Base-by-base conservation (phyloP, 176 grass and related monocot species). In the Poa annua region DNA sequence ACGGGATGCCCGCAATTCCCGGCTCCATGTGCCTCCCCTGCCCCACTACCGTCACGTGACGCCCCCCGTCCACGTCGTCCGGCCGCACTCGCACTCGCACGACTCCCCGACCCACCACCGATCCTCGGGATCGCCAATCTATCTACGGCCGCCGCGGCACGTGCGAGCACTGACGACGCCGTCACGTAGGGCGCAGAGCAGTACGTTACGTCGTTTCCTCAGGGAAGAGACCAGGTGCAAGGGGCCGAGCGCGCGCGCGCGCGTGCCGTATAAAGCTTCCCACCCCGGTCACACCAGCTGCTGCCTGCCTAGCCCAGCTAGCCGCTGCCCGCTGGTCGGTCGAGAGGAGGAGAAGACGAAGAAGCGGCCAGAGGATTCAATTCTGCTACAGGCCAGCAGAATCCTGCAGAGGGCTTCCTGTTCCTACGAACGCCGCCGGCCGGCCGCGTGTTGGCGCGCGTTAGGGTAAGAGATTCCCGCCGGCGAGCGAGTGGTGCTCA, bases 1-100 rank as follows among this genome's bases (percentile, higher is more conserved):
- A 83, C 84, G 76, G 80, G 86, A 90, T 91, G 82, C 86, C 90
- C 93, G 86, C 88, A 91, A 89, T 91, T 87, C 63, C 87, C 90
- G 88, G 84, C 66, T 45, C 86, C 83, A 90, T 88, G 90, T 81
- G 90, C 87, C 57, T 36, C 51, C 32, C 12, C 2, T 42, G 36
- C n/a, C 29, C 36, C 24, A 60, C 68, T 20, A 34, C 67, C 55
- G 84, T 84, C 87, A 88, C 90, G 85, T 86, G 82, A 88, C 76
- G 13, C 51, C 13, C 11, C 15, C 55, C 1, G 44, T 38, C 34
- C 54, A 82, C 35, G 53, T 76, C 35, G 53, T 69, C 42, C 42
- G 21, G 41, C 45, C 75, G n/a, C 12, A 22, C 52, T 8, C 66
- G 39, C 77, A 33, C 86, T 7, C 64, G 59, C 79, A 65, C 59